Base-by-base conservation (phyloP, 768 basidiomycete species). In the Mrakia frigida region DNA sequence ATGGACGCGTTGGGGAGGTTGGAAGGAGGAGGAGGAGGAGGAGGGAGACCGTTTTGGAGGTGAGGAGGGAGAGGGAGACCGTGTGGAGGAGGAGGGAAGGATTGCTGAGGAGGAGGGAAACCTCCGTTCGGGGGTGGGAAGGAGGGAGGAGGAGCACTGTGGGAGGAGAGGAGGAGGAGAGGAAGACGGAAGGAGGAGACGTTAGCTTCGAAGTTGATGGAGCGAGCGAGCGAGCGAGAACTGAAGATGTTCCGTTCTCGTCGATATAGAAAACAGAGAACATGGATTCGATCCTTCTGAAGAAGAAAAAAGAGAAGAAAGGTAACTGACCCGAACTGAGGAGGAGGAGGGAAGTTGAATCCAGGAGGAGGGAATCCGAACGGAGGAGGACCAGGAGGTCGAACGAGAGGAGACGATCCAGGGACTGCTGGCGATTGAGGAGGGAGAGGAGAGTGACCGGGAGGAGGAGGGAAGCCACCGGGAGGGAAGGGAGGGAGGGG, bases 401-500 rank as follows among this genome's bases (percentile, higher is more conserved):
- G 46, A 50, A 50, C 65, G 25, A 10, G 43, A 25, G 65, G 65
- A 37, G 65, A 37, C 23, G 25, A 25, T 21, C 65, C 65, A 23
- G 68, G 13, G 61, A 33, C 61, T 35, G 65, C 65, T 37, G 65
- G 65, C 6, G 65, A 68, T 35, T 37, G 35, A 18, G 65, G 35
- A 35, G 71, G 71, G 50, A 72, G 52, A 21, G 71, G 71, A 21
- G 71, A 72, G 59, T 18, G 46, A 33, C 71, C 71, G 3, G 71
- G 18, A 53, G 33, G 53, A 72, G 70, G 39, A 46, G 69, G 53
- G 23, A 50, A 50, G 31, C 67, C 67, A 23, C 37, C 74, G 16
- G 61, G 61, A 31, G 74, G 73, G 59, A 61, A 61, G n/a, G 73
- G 74, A 28, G 65, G 74, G 18, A 61, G 41, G 11, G 73, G 59